Base-by-base conservation (phyloP, 177 flowering plant genomes). In the Telopea speciosissima region DNA sequence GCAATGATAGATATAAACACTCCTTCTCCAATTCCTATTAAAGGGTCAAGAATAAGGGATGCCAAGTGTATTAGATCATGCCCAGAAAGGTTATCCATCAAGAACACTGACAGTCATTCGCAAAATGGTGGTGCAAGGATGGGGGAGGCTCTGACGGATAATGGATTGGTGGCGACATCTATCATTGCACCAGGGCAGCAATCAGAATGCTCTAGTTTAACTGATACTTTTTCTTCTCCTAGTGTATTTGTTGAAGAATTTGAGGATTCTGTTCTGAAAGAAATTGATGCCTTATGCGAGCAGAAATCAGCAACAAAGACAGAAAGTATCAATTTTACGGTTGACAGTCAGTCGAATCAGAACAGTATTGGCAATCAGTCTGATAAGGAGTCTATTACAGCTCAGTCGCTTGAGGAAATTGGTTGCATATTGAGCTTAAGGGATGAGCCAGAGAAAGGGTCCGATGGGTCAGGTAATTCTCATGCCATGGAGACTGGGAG, bases 271-370 rank as follows among this genome's bases (percentile, higher is more conserved):
- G 31, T 90, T 68, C 80, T 91, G 68, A 76, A 83, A 73, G 86
- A 89, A 80, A 90, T 94, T 62, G 98, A 91, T 85, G 88, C 78
- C 64, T 70, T 94, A 68, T 89, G 91, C 63, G 92, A 83, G 78
- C 82, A 76, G 71, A 76, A 77, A 24, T 76, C 87, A 3, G 76
- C 77, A 1, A 75, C 36, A 17, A 84, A 82, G 75, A 25, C 63
- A 52, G 77, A 58, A 72, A 67, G 13, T 64, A 26, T 24, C 42
- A 66, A 42, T 59, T 5, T 19, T 36, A 59, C 26, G 61, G 31
- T 62, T n/a, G 70, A 65, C 66, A 75, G 5, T 62, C 66, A 45
- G 42, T 24, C 17, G 40, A 22, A 58, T 73, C 72, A 70, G 66
- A 71, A 45, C 22, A 25, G 12, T 63, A 26, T 25, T 21, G 70